A percentile compares a stretch with the other conserved stretches of the same genome.
Evolutionary conservation across 2,329 filamentous ascomycete genomes (phyloP).

Genomic region (Talaromyces sp.): DNA sequence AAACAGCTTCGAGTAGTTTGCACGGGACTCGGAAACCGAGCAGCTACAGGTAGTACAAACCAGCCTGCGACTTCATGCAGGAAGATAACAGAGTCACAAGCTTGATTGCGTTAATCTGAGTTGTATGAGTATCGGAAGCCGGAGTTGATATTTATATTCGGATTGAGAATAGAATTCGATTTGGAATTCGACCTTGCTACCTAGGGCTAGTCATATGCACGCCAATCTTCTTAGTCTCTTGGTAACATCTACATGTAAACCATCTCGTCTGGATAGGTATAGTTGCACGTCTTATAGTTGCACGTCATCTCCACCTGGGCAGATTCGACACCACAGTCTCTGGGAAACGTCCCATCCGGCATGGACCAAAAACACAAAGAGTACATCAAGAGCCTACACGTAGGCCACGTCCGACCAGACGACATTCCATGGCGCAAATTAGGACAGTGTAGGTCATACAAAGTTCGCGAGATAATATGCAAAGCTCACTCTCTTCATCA

Average conservation of each 20-base stretch:
- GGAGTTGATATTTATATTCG: no score
- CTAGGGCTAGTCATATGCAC: no score
- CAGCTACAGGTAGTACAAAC: neutral
- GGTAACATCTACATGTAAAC: no score
- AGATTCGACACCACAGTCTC: no score
- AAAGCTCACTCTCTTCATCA: neutral
- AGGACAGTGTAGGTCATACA: slow-evolving; percentile 7
- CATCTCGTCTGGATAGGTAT: no score
- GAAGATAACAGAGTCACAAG: neutral
- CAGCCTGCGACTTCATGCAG: neutral
- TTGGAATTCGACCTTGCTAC: no score
- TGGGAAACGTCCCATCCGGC: neutral
- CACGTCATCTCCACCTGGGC: no score
- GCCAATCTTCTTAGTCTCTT: no score
- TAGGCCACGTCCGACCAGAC: slow-evolving; percentile 8
- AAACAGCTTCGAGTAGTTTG: no score
- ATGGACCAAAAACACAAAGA: slow-evolving; percentile 3
- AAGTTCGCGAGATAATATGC: neutral
- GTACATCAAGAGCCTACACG: slow-evolving; percentile 3
- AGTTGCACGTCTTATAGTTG: no score
- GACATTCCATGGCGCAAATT: slow-evolving; percentile 8
- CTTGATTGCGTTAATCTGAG: neutral
- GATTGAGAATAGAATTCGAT: no score
- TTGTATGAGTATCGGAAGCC: neutral
- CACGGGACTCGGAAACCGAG: neutral